Conservation (phyloP, 257 asterid genomes). For the Solanum etuberosum region DNA sequence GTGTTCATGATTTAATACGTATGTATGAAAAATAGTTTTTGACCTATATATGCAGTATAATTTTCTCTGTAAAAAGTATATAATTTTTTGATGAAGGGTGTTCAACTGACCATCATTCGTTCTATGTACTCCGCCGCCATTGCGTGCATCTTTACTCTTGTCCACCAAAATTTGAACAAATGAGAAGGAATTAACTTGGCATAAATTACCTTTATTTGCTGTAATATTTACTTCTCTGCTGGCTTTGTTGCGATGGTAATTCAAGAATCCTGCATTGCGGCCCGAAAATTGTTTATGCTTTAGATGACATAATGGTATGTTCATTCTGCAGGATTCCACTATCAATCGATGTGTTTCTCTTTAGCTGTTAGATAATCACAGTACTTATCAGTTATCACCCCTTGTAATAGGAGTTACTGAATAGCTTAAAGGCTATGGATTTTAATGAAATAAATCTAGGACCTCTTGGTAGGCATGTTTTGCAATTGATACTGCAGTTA, state of each 20-base stretch:
- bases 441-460: background rate
- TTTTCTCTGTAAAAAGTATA: no score
- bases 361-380: background rate
- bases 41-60: no score
- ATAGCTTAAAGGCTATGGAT: background rate
- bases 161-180: background rate
- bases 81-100: no score
- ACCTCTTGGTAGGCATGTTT: background rate
- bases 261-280: background rate
- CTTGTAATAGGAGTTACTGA: background rate
- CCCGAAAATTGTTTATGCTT: background rate
- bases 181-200: background rate
- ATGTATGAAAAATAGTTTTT: no score
- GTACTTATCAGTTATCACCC: background rate
- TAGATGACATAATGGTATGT: background rate
- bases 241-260: background rate
- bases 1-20: no score
- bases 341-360: background rate
- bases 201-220: background rate
- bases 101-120: no score
- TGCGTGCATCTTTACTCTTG: background rate
- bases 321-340: background rate
- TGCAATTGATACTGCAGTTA: background rate
- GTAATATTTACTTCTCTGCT: background rate
- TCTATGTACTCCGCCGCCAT: no score